Evolutionary conservation across 768 basidiomycete species (phyloP).

Genomic region (Suillus decipiens): DNA sequence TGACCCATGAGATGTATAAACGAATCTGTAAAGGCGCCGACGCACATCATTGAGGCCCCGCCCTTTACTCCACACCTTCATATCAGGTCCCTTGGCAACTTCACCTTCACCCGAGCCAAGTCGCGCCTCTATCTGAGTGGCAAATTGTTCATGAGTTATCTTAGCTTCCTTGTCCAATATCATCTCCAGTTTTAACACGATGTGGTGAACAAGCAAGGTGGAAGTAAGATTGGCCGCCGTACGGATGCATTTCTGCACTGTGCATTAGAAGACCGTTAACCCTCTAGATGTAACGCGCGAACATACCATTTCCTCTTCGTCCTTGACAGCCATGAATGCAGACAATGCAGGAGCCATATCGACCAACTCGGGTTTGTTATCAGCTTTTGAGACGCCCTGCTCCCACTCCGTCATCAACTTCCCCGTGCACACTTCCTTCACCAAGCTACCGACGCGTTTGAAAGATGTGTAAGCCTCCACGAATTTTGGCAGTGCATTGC

Average conservation of each 20-base stretch:
- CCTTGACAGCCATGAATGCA: constrained; percentile 81
- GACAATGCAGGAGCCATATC: constrained; percentile 82
- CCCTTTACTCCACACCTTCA: constrained; percentile 88
- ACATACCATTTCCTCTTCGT: constrained; percentile 87
- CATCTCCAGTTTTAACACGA: constrained; percentile 83
- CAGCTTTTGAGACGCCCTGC: constrained; percentile 52
- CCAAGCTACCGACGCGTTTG: constrained; percentile 69
- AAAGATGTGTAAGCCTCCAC: constrained; percentile 59
- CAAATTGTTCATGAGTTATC: constrained; percentile 85
- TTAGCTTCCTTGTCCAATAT: constrained; percentile 92
- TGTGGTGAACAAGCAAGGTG: constrained; percentile 82
- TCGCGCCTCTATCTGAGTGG: constrained; percentile 83
- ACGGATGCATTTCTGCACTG: constrained; percentile 70
- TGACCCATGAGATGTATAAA: constrained; percentile 10
- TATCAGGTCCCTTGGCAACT: constrained; percentile 81
- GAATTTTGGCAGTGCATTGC: constrained; percentile 73
- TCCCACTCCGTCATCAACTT: constrained; percentile 91
- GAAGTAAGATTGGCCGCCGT: constrained; percentile 79
- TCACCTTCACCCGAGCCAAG: constrained; percentile 72
- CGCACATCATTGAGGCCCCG: constrained; percentile 74
- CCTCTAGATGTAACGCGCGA: background rate
- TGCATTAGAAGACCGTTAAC: constrained; percentile 14
- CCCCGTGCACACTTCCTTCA: constrained; percentile 84
- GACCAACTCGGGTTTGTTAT: constrained; percentile 67
- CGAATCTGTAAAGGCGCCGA: constrained; percentile 15